A percentile compares a stretch with the other conserved stretches of the same genome.
Conservation (phyloP, 257 asterid species). For the Primulina tabacum region DNA sequence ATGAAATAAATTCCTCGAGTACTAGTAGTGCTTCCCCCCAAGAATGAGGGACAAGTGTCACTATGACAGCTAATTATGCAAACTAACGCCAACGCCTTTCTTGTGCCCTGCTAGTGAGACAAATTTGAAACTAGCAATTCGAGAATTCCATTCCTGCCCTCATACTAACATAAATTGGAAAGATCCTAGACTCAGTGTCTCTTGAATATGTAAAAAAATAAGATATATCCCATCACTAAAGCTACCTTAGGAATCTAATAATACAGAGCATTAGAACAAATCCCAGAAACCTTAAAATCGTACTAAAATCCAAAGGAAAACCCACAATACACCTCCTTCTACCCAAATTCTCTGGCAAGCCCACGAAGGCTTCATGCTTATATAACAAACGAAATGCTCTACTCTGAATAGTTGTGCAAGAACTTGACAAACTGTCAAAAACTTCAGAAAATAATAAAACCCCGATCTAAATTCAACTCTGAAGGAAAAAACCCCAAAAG, state of each 20-base stretch:
- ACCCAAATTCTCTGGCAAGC: too few relatives aligned
- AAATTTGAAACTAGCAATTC: conserved; percentile 30
- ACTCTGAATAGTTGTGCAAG: too few relatives aligned
- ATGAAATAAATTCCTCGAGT: conserved; percentile 25
- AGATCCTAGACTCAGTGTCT: conserved; percentile 23
- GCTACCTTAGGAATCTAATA: conserved; percentile 23
- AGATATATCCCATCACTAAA: conserved; percentile 27
- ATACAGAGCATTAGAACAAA: conserved; percentile 35
- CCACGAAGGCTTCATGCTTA: too few relatives aligned
- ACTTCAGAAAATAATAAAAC: too few relatives aligned
- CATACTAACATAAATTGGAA: conserved; percentile 44
- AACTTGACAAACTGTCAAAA: too few relatives aligned
- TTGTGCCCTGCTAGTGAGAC: conserved; percentile 32
- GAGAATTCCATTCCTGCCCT: conserved; percentile 32
- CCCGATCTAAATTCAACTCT: too few relatives aligned
- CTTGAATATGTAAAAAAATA: conserved; percentile 20
- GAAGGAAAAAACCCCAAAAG: too few relatives aligned
- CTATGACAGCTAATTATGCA: conserved; percentile 23
- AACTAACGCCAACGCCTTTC: conserved; percentile 26
- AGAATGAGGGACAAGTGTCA: background rate
- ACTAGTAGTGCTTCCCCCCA: background rate
- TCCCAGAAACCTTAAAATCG: too few relatives aligned
- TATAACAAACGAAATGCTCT: too few relatives aligned
- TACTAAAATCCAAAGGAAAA: too few relatives aligned
- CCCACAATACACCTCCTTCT: too few relatives aligned